Conservation (phyloP, 805 yeast genomes). For the Spencermartinsiella europaea region DNA sequence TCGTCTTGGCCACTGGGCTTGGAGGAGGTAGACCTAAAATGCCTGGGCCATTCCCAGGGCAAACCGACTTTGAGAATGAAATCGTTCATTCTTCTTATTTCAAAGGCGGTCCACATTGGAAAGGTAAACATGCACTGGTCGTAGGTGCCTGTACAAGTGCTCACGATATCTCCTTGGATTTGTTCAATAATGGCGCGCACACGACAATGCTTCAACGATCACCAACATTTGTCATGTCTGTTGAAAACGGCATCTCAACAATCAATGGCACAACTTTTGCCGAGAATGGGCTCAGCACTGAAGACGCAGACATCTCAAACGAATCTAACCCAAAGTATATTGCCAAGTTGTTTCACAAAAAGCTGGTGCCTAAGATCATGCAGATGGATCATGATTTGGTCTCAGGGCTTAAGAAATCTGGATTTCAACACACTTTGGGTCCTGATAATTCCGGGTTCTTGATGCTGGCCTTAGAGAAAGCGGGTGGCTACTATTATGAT, state of each 20-base stretch:
- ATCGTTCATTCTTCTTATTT: slow-evolving; percentile 41
- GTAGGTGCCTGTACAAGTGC: slow-evolving; percentile 45
- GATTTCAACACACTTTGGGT: slow-evolving; percentile 41
- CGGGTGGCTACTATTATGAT: slow-evolving; percentile 45
- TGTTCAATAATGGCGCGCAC: slow-evolving; percentile 40
- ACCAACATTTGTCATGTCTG: slow-evolving; percentile 40
- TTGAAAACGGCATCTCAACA: slow-evolving; percentile 32
- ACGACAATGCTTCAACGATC: slow-evolving; percentile 44
- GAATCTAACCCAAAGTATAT: slow-evolving; percentile 36
- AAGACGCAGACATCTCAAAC: slow-evolving; percentile 37
- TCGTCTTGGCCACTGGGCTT: slow-evolving; percentile 43
- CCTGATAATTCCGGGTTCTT: slow-evolving; percentile 42
- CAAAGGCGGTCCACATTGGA: slow-evolving; percentile 38
- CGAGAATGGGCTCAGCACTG: slow-evolving; percentile 35
- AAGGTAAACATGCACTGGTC: slow-evolving; percentile 41
- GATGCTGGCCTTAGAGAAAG: slow-evolving; percentile 38
- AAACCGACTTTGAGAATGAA: slow-evolving; percentile 36
- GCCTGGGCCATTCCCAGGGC: slow-evolving; percentile 36
- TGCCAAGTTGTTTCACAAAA: slow-evolving; percentile 35
- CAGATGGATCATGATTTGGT: slow-evolving; percentile 31
- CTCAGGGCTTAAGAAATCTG: slow-evolving; percentile 32
- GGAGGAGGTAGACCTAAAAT: slow-evolving; percentile 42
- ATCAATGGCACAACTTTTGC: slow-evolving; percentile 32
- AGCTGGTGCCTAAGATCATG: slow-evolving; percentile 28
- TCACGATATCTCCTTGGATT: slow-evolving; percentile 44